phyloP scores from a whole-genome alignment of 2,329 filamentous ascomycete genomes.

The Cercospora janseana region DNA sequence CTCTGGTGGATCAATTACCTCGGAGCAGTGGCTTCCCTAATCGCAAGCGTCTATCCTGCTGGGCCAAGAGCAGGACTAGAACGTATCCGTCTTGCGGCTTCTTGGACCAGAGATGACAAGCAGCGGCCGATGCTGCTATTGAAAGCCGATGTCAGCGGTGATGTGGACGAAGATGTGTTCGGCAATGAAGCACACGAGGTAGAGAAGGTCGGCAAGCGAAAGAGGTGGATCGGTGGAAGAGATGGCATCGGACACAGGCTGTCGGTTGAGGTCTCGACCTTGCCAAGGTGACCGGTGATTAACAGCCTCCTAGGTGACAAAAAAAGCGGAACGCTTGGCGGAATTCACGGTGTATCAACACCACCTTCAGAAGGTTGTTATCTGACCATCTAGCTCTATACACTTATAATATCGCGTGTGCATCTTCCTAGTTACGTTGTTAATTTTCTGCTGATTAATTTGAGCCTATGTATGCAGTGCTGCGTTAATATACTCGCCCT shows the following conservation, averaged over 20 bases:
- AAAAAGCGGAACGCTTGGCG: neutral
- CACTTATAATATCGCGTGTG: neutral
- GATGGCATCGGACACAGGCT: constrained; percentile 45
- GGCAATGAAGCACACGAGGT: constrained; percentile 45
- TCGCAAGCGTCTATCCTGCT: constrained; percentile 61
- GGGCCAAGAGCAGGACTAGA: constrained; percentile 49
- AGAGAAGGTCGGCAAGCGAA: constrained; percentile 60
- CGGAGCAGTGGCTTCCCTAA: constrained; percentile 58
- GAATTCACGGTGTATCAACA: neutral
- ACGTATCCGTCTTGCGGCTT: constrained; percentile 43
- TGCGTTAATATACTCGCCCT: neutral
- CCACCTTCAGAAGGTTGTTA: neutral
- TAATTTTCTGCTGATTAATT: neutral
- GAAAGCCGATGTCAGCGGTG: constrained; percentile 40
- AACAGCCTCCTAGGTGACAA: neutral
- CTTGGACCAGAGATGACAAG: constrained; percentile 45
- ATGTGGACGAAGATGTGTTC: constrained; percentile 44
- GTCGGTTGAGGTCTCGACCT: constrained; percentile 32
- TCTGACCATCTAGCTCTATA: neutral
- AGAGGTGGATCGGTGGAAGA: constrained; percentile 52
- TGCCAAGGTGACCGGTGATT: too few relatives aligned
- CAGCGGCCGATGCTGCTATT: constrained; percentile 47
- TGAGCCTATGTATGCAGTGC: neutral
- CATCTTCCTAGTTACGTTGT: neutral
- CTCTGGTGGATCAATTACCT: constrained; percentile 67